Evolutionary conservation across 176 grass and related monocot species (phyloP).

Genomic region (Raddia guianensis): DNA sequence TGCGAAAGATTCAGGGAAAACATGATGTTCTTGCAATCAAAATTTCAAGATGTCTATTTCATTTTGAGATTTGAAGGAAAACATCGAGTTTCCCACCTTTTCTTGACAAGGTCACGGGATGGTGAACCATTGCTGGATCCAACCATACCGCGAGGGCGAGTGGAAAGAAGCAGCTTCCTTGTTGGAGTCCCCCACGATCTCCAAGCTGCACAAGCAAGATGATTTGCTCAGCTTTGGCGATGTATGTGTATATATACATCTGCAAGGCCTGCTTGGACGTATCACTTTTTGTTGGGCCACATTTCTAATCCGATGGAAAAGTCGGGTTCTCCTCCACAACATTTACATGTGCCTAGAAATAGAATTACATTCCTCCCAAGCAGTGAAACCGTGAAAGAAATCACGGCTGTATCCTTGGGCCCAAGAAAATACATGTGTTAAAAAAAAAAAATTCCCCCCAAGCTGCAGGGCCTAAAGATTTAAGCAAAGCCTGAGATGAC

Average conservation of each 20-base stretch:
- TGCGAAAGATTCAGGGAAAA: constrained; percentile 15
- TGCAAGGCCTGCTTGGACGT: no score
- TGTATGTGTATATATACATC: no score
- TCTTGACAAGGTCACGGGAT: constrained; percentile 52
- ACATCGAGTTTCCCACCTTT: constrained; percentile 49
- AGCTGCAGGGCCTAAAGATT: neutral
- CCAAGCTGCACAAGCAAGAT: constrained; percentile 18
- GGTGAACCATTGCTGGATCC: constrained; percentile 51
- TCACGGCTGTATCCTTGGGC: no score
- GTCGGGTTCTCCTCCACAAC: no score
- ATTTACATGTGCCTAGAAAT: no score
- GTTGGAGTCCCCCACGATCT: constrained; percentile 30
- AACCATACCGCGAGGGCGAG: constrained; percentile 22
- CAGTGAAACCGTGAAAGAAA: no score
- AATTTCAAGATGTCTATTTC: constrained; percentile 1
- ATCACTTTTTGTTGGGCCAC: no score
- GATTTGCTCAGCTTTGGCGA: neutral
- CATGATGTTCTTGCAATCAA: constrained; percentile 16
- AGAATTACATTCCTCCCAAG: no score
- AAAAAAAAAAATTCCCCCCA: no score
- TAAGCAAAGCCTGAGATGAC: constrained; percentile 1
- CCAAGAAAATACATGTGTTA: no score
- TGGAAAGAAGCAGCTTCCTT: constrained; percentile 35
- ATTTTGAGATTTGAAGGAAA: neutral
- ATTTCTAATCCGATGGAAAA: no score